Percentiles rank a stretch among this genome's conserved stretches.
Evolutionary conservation across 2,329 filamentous ascomycete genomes (phyloP).

Genomic region (Fusarium duplospermum): DNA sequence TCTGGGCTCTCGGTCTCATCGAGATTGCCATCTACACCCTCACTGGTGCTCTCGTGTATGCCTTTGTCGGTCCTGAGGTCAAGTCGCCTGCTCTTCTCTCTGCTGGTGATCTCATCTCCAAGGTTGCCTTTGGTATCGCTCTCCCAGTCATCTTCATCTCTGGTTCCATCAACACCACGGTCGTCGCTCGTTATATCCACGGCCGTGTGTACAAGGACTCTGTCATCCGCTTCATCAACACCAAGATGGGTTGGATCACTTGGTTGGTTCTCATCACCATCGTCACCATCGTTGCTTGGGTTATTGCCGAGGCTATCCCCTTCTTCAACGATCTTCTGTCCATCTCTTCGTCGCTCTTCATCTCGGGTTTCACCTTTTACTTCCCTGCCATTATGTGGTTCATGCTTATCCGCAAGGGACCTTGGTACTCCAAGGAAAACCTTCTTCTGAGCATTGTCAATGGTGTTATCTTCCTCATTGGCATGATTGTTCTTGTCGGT

Average conservation of each 20-base stretch:
- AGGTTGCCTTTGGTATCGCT: slow-evolving; percentile 77
- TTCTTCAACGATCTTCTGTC: slow-evolving; percentile 77
- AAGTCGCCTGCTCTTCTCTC: slow-evolving; percentile 76
- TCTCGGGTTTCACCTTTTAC: slow-evolving; percentile 59
- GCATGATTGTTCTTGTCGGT: slow-evolving; percentile 47
- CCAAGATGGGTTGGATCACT: slow-evolving; percentile 58
- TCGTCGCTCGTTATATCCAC: slow-evolving; percentile 59
- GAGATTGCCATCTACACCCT: slow-evolving; percentile 75
- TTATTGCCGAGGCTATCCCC: slow-evolving; percentile 79
- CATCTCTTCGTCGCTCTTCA: slow-evolving; percentile 62
- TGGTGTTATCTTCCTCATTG: slow-evolving; percentile 45
- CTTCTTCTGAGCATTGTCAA: slow-evolving; percentile 42
- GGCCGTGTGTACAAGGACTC: slow-evolving; percentile 58
- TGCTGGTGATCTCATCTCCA: slow-evolving; percentile 67
- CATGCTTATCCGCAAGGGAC: slow-evolving; percentile 51
- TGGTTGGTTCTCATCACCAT: slow-evolving; percentile 70
- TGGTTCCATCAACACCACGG: slow-evolving; percentile 73
- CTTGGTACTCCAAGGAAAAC: slow-evolving; percentile 47
- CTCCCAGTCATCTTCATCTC: slow-evolving; percentile 80
- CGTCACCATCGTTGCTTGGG: slow-evolving; percentile 73
- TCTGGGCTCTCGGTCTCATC: slow-evolving; percentile 70
- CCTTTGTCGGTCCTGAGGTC: slow-evolving; percentile 73
- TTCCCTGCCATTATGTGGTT: slow-evolving; percentile 58
- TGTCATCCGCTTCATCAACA: slow-evolving; percentile 60
- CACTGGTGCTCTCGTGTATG: slow-evolving; percentile 75